phyloP scores from a whole-genome alignment of 805 yeast genomes.

The Starmerella riodocensis region DNA sequence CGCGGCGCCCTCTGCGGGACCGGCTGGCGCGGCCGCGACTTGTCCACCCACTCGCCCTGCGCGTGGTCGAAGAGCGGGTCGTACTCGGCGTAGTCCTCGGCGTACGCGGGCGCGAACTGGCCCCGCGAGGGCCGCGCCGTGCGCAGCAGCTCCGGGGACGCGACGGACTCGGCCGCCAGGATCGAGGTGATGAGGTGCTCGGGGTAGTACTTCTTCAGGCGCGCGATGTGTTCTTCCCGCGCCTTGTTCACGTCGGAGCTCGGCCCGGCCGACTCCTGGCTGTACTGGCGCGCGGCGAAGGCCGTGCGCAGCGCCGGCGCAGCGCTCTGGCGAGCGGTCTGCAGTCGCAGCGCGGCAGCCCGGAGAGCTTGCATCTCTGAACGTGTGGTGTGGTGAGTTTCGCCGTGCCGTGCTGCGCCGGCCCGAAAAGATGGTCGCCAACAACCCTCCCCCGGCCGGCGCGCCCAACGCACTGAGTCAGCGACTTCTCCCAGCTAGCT shows the following conservation, averaged over 20 bases:
- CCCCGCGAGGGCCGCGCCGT: slow-evolving; percentile 33
- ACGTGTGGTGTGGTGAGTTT: too few relatives aligned
- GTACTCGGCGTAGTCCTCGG: slow-evolving; percentile 54
- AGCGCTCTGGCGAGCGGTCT: not conserved
- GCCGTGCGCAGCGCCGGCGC: not conserved
- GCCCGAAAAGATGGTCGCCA: too few relatives aligned
- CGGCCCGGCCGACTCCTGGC: not conserved
- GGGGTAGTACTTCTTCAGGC: slow-evolving; percentile 62
- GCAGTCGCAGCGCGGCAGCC: not conserved
- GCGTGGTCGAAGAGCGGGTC: slow-evolving; percentile 68
- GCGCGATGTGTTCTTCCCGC: slow-evolving; percentile 36
- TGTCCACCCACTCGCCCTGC: slow-evolving; percentile 36
- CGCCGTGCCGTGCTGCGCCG: too few relatives aligned
- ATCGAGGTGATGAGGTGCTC: slow-evolving; percentile 72
- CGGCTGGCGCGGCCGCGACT: slow-evolving; percentile 42
- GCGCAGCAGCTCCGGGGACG: slow-evolving; percentile 50
- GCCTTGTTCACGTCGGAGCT: not conserved
- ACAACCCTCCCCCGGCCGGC: too few relatives aligned
- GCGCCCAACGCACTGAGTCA: too few relatives aligned
- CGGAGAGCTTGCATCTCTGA: slow-evolving; percentile 4
- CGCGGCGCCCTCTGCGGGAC: slow-evolving; percentile 44
- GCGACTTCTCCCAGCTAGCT: too few relatives aligned
- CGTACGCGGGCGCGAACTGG: slow-evolving; percentile 55
- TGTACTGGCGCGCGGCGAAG: not conserved
- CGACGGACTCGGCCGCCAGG: slow-evolving; percentile 61